These are phyloP conservation scores for Plenodomus lindquistii DNA, from an alignment of 2,329 filamentous ascomycete species.

Conservation along the genomic window DNA sequence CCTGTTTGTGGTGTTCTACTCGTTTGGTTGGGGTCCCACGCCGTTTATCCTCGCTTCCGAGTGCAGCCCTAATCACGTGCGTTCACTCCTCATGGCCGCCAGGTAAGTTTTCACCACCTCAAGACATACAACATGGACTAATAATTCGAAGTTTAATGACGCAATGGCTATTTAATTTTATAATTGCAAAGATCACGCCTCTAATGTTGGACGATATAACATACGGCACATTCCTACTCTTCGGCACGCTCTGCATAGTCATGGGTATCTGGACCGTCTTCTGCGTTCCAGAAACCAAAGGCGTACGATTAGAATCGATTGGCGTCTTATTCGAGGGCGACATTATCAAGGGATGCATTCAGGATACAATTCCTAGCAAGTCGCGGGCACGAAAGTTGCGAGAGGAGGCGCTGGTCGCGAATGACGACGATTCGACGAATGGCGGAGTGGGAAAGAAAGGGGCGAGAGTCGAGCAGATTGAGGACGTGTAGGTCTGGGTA, in stretches of 20 bases:
- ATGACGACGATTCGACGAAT: constrained; percentile 32
- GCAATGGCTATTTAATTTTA: constrained; percentile 47
- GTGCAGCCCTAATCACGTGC: constrained; percentile 46
- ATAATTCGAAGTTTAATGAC: no score
- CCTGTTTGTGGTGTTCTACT: constrained; percentile 53
- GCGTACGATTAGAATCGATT: constrained; percentile 49
- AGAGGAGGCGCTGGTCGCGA: constrained; percentile 30
- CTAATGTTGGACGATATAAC: constrained; percentile 50
- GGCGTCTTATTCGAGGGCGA: constrained; percentile 48
- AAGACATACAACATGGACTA: no score
- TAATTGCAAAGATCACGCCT: constrained; percentile 44
- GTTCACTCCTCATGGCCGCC: constrained; percentile 49
- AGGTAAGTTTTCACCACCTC: no score
- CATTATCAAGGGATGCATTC: constrained; percentile 46
- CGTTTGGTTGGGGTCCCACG: constrained; percentile 52
- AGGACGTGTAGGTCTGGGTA: constrained; percentile 30
- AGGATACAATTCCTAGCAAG: constrained; percentile 44
- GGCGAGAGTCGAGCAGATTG: constrained; percentile 32
- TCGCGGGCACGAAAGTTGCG: constrained; percentile 44
- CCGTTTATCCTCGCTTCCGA: constrained; percentile 51
- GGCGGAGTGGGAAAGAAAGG: constrained; percentile 26
- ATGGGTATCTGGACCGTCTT: constrained; percentile 50
- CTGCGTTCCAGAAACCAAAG: constrained; percentile 51
- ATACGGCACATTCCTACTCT: constrained; percentile 50
- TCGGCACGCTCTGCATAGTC: constrained; percentile 47